Evolutionary conservation across 768 basidiomycete species (phyloP).

Genomic region (Russula ochroleuca): DNA sequence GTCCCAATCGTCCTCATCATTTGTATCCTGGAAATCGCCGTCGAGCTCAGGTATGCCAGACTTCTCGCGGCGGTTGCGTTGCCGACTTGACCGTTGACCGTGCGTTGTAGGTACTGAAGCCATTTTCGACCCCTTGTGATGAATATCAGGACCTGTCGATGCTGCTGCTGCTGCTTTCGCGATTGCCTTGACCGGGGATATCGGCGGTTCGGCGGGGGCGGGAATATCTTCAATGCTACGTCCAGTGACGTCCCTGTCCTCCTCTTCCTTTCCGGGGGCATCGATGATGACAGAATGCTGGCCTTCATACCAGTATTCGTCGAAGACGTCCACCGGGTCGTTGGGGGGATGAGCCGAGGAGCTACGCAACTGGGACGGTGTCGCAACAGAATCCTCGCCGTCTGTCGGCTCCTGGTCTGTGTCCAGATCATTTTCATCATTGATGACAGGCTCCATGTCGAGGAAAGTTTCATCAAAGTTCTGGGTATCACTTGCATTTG

Average conservation of each 20-base stretch:
- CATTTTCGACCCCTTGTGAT: slow-evolving; percentile 25
- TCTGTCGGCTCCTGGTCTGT: slow-evolving; percentile 70
- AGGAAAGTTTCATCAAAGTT: slow-evolving; percentile 98
- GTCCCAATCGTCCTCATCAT: slow-evolving; percentile 82
- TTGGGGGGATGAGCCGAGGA: slow-evolving; percentile 59
- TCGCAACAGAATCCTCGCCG: slow-evolving; percentile 71
- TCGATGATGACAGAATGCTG: slow-evolving; percentile 75
- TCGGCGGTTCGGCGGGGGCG: background rate
- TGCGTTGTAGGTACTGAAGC: slow-evolving; percentile 8
- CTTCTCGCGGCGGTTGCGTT: slow-evolving; percentile 63
- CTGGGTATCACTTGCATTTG: slow-evolving; percentile 91
- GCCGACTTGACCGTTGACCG: slow-evolving; percentile 28
- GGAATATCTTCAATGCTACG: slow-evolving; percentile 24
- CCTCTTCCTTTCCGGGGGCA: slow-evolving; percentile 41
- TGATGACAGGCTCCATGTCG: slow-evolving; percentile 89
- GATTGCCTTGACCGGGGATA: slow-evolving; percentile 18
- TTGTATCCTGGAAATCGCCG: slow-evolving; percentile 41
- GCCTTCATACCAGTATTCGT: slow-evolving; percentile 92
- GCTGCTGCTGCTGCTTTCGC: slow-evolving; percentile 20
- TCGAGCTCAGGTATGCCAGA: slow-evolving; percentile 81
- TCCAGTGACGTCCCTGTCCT: slow-evolving; percentile 31
- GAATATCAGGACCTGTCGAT: slow-evolving; percentile 21
- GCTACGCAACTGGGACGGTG: slow-evolving; percentile 75
- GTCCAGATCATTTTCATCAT: slow-evolving; percentile 64
- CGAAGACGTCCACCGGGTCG: slow-evolving; percentile 76